phyloP scores from a whole-genome alignment of 352 stramenopile species.

The Globisporangium radiosum region DNA sequence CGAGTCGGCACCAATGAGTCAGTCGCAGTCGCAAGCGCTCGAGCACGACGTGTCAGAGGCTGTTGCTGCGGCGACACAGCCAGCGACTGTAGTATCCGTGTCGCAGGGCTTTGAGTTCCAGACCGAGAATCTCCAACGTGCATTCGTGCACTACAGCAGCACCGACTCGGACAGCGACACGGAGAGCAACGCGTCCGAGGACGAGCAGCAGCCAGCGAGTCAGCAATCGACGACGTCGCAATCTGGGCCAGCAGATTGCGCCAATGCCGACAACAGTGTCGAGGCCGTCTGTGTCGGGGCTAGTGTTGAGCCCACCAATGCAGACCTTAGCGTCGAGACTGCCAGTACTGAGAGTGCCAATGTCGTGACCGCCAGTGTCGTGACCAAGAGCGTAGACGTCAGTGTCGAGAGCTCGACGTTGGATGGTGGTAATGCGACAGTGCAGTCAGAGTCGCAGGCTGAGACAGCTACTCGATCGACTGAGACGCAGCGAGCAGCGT shows the following conservation, averaged over 20 bases:
- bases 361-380: too few species aligned
- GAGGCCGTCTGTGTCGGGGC: too few species aligned
- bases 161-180: conserved; percentile 20
- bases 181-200: conserved; percentile 24
- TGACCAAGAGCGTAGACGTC: too few species aligned
- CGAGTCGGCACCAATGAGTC: conserved; percentile 21
- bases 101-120: conserved; percentile 38
- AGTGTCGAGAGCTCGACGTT: too few species aligned
- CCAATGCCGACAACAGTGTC: not conserved
- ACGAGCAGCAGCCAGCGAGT: not conserved
- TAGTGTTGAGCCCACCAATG: too few species aligned
- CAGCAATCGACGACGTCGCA: not conserved
- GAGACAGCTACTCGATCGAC: too few species aligned
- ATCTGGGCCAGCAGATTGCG: not conserved
- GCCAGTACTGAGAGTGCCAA: too few species aligned
- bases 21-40: conserved; percentile 20
- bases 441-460: too few species aligned
- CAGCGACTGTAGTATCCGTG: conserved; percentile 11
- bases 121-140: conserved; percentile 40
- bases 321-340: too few species aligned
- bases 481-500: too few species aligned
- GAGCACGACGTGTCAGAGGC: conserved; percentile 1
- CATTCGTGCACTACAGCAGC: conserved; percentile 35
- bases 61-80: not conserved
- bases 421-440: too few species aligned